Evolutionary conservation across 2,329 filamentous ascomycete genomes (phyloP).

Genomic region (Penicillium sp.): DNA sequence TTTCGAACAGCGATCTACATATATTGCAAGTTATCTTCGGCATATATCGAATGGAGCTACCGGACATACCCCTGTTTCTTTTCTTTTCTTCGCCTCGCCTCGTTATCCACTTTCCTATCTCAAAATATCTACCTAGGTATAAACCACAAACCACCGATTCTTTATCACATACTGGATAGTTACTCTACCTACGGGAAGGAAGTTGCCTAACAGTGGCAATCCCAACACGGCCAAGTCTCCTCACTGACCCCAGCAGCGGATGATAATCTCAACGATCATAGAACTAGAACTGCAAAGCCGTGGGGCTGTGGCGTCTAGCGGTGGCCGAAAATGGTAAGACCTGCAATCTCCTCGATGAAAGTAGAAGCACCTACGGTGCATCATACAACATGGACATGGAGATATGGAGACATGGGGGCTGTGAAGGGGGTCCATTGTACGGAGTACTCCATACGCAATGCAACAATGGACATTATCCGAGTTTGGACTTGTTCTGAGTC

Average conservation of each 20-base stretch:
- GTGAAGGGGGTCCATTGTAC: not conserved
- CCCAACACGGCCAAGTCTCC: not conserved
- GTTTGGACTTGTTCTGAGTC: not conserved
- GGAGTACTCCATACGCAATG: too few relatives aligned
- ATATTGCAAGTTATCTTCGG: too few relatives aligned
- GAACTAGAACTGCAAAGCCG: not conserved
- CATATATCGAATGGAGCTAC: not conserved
- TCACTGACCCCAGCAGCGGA: not conserved
- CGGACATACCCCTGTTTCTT: not conserved
- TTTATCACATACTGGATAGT: not conserved
- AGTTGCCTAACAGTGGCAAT: conserved; percentile 21
- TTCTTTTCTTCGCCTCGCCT: not conserved
- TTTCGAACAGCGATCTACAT: too few relatives aligned
- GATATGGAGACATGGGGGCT: not conserved
- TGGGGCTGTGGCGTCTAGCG: conserved; percentile 18
- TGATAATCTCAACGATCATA: not conserved
- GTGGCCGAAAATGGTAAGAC: not conserved
- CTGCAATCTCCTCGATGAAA: not conserved
- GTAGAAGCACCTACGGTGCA: not conserved
- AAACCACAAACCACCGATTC: not conserved
- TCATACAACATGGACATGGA: not conserved
- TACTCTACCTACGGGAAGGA: not conserved
- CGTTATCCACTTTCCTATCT: not conserved
- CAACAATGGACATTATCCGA: not conserved
- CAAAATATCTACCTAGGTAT: not conserved